These are phyloP conservation scores for Hordeum marinum DNA, from an alignment of 176 grass and related monocot species.

Conservation along the genomic window DNA sequence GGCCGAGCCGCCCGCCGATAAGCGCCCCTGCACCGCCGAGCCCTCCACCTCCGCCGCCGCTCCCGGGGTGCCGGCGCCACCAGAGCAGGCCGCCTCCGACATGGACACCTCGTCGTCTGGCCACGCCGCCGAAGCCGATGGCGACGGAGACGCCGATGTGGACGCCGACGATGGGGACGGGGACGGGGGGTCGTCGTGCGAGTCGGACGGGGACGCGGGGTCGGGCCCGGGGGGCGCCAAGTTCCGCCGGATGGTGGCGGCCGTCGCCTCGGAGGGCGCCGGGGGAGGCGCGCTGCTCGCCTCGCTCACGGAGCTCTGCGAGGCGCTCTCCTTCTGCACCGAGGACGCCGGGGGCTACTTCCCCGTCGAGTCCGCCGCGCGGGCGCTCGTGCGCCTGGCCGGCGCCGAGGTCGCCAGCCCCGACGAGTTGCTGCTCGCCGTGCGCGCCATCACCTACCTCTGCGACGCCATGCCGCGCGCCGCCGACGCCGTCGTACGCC, in stretches of 20 bases:
- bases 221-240: slow-evolving; percentile 15
- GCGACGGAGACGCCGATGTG: neutral
- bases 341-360: slow-evolving; percentile 61
- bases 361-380: slow-evolving; percentile 54
- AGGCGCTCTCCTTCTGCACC: slow-evolving; percentile 84
- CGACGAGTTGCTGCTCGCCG: slow-evolving; percentile 68
- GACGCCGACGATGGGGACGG: slow-evolving; percentile 10
- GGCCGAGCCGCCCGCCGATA: slow-evolving; percentile 58
- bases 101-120: slow-evolving; percentile 67
- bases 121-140: slow-evolving; percentile 34
- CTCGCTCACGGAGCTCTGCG: slow-evolving; percentile 80
- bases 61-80: neutral
- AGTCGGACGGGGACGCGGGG: slow-evolving; percentile 47
- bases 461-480: slow-evolving; percentile 87
- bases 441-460: slow-evolving; percentile 89
- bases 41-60: slow-evolving; percentile 21
- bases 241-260: slow-evolving; percentile 62
- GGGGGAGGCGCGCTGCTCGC: slow-evolving; percentile 29
- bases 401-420: slow-evolving; percentile 25
- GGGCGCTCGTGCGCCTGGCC: slow-evolving; percentile 58
- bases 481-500: slow-evolving; percentile 58
- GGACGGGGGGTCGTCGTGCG: slow-evolving; percentile 47
- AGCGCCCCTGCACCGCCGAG: slow-evolving; percentile 82
- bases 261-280: slow-evolving; percentile 42
- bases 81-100: slow-evolving; percentile 33